Conservation (phyloP, 1,284 basidiomycete species). For the Ustilago loliicola region DNA sequence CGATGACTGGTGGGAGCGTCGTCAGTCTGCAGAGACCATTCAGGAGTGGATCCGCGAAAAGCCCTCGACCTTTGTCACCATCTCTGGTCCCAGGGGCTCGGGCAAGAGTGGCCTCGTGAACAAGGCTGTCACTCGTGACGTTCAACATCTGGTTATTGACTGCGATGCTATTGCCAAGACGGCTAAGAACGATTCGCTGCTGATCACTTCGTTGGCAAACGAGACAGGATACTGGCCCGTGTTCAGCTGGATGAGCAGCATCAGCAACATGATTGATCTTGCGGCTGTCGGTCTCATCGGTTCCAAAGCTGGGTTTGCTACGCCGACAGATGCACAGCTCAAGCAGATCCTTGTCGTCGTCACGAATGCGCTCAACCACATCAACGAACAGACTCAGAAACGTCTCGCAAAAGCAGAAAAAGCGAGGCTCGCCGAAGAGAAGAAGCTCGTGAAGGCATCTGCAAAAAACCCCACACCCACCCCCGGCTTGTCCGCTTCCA, state of each 20-base stretch:
- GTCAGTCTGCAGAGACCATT: conserved; percentile 80
- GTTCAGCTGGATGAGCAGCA: conserved; percentile 87
- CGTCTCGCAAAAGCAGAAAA: conserved; percentile 52
- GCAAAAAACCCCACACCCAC: conserved; percentile 21
- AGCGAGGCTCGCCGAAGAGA: conserved; percentile 40
- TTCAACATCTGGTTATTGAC: conserved; percentile 77
- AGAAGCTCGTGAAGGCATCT: conserved; percentile 26
- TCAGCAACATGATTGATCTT: conserved; percentile 90
- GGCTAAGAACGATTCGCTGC: conserved; percentile 76
- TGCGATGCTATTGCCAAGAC: conserved; percentile 82
- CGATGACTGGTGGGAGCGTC: conserved; percentile 83
- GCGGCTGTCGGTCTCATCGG: conserved; percentile 92
- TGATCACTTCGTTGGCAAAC: conserved; percentile 79
- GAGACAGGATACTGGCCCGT: conserved; percentile 78
- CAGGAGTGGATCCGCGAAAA: conserved; percentile 80
- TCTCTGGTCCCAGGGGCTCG: conserved; percentile 91
- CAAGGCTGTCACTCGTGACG: conserved; percentile 71
- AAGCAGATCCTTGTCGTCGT: conserved; percentile 86
- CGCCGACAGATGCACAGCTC: conserved; percentile 85
- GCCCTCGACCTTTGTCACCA: conserved; percentile 79
- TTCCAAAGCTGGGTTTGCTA: conserved; percentile 91
- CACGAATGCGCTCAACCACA: conserved; percentile 79
- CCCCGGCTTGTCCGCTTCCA: conserved; percentile 1
- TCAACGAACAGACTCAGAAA: conserved; percentile 72
- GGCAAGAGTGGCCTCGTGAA: conserved; percentile 84